Percentiles rank a stretch among this genome's conserved stretches.
These are phyloP conservation scores for Beauveria sp. DNA, from an alignment of 2,329 filamentous ascomycete genomes.

Conservation along the genomic window DNA sequence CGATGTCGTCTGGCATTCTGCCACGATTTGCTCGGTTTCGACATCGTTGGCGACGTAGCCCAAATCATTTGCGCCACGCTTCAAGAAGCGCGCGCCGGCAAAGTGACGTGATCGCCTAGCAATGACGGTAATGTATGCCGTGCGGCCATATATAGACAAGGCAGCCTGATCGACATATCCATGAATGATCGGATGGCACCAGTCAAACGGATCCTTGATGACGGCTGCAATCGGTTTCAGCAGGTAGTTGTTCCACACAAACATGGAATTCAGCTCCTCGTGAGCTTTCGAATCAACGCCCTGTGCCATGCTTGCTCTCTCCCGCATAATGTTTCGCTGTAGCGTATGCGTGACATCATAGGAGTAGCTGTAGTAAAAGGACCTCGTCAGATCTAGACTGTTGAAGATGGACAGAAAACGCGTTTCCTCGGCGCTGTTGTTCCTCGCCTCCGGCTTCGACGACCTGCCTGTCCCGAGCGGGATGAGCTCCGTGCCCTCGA, in stretches of 20 bases:
- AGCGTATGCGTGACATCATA: constrained; percentile 91
- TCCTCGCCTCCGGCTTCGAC: constrained; percentile 62
- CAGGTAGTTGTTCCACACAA: constrained; percentile 93
- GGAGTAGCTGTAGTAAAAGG: constrained; percentile 97
- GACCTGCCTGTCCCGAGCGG: constrained; percentile 72
- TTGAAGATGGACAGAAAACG: constrained; percentile 83
- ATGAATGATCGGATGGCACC: constrained; percentile 93
- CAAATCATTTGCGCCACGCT: constrained; percentile 87
- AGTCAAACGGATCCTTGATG: constrained; percentile 80
- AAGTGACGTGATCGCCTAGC: constrained; percentile 88
- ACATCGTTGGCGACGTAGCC: constrained; percentile 98
- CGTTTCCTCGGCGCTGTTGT: constrained; percentile 68
- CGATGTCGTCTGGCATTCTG: constrained; percentile 86
- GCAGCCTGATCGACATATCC: constrained; percentile 89
- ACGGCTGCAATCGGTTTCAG: constrained; percentile 63
- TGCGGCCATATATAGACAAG: constrained; percentile 77
- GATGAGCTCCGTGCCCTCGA: constrained; percentile 88
- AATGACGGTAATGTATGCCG: constrained; percentile 88
- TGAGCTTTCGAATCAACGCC: constrained; percentile 52
- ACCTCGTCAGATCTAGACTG: constrained; percentile 81
- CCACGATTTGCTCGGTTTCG: constrained; percentile 96
- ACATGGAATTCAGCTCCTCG: constrained; percentile 83
- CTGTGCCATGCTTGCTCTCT: constrained; percentile 62
- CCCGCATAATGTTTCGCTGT: constrained; percentile 82
- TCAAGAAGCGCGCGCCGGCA: constrained; percentile 87